These are phyloP conservation scores for Cyberlindnera mycetangii DNA, from an alignment of 805 yeast species.

Conservation along the genomic window DNA sequence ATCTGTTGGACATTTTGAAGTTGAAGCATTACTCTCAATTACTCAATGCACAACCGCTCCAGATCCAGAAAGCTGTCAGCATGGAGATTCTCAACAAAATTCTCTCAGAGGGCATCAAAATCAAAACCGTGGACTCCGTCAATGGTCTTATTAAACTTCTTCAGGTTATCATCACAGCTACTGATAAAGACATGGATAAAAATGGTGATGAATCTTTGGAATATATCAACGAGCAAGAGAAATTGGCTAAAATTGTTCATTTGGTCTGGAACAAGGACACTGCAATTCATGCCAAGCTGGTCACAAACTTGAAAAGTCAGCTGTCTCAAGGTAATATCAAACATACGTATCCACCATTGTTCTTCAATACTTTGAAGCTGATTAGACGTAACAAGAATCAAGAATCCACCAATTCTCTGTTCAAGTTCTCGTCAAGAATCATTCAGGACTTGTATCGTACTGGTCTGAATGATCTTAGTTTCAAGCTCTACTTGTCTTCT, in stretches of 20 bases:
- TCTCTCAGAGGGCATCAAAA: conserved; percentile 37
- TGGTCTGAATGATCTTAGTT: conserved; percentile 37
- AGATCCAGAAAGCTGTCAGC: conserved; percentile 56
- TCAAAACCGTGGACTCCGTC: conserved; percentile 46
- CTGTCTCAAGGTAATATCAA: conserved; percentile 58
- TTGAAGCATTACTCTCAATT: conserved; percentile 52
- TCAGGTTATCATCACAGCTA: conserved; percentile 45
- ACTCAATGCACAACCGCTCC: conserved; percentile 47
- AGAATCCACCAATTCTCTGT: conserved; percentile 35
- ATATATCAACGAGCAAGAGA: conserved; percentile 49
- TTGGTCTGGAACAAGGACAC: conserved; percentile 52
- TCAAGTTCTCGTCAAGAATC: conserved; percentile 69
- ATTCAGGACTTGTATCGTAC: conserved; percentile 59
- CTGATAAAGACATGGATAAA: conserved; percentile 24
- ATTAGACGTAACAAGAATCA: conserved; percentile 43
- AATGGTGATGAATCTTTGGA: conserved; percentile 33
- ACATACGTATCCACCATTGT: conserved; percentile 74
- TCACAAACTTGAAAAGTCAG: conserved; percentile 43
- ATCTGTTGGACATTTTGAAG: conserved; percentile 34
- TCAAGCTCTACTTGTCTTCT: conserved; percentile 53
- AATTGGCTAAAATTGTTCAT: conserved; percentile 67
- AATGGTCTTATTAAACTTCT: conserved; percentile 58
- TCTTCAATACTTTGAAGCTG: conserved; percentile 57
- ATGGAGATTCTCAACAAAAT: conserved; percentile 59
- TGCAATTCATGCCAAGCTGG: conserved; percentile 40